These are phyloP conservation scores for Moesziomyces sp. DNA, from an alignment of 1,284 basidiomycete genomes.

Conservation along the genomic window DNA sequence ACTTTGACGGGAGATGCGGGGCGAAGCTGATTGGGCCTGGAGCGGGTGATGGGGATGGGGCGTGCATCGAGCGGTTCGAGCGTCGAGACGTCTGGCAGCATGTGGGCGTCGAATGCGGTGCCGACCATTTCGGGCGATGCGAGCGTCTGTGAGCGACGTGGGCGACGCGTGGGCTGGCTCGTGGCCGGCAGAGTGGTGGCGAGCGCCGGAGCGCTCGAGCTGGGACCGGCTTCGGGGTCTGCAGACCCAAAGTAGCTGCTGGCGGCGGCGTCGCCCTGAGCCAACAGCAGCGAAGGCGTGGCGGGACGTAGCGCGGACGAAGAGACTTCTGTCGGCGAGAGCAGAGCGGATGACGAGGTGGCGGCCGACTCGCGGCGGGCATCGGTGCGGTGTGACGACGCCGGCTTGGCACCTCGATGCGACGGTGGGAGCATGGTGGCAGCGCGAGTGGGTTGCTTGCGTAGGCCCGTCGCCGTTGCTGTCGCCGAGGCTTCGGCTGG, in stretches of 20 bases:
- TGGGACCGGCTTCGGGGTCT: conserved; percentile 5
- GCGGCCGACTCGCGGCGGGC: neutral
- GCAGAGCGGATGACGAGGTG: conserved; percentile 4
- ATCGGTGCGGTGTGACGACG: conserved; percentile 7
- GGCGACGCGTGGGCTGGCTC: conserved; percentile 4
- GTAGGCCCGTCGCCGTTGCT: conserved; percentile 5
- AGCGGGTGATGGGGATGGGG: conserved; percentile 35
- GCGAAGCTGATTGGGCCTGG: conserved; percentile 1
- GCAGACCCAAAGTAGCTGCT: conserved; percentile 13
- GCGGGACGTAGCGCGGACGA: conserved; percentile 22
- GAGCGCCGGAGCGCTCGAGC: conserved; percentile 18
- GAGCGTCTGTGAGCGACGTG: conserved; percentile 37
- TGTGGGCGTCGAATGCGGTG: conserved; percentile 18
- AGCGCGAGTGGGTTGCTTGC: conserved; percentile 18
- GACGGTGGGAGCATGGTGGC: conserved; percentile 19
- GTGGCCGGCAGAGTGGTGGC: neutral
- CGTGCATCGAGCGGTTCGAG: conserved; percentile 41
- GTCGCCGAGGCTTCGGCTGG: conserved; percentile 8
- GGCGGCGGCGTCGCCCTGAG: conserved; percentile 11
- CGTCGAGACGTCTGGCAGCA: conserved; percentile 24
- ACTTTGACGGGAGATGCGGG: conserved; percentile 7
- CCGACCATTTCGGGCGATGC: conserved; percentile 41
- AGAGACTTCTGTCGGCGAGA: conserved; percentile 5
- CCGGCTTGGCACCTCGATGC: conserved; percentile 7
- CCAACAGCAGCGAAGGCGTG: conserved; percentile 36